Evolutionary conservation across 192 early-diverging fungal genomes (phyloP), one percentile per base, ranked within the genome.

Genomic region (Jimgerdemannia flammicorona): DNA sequence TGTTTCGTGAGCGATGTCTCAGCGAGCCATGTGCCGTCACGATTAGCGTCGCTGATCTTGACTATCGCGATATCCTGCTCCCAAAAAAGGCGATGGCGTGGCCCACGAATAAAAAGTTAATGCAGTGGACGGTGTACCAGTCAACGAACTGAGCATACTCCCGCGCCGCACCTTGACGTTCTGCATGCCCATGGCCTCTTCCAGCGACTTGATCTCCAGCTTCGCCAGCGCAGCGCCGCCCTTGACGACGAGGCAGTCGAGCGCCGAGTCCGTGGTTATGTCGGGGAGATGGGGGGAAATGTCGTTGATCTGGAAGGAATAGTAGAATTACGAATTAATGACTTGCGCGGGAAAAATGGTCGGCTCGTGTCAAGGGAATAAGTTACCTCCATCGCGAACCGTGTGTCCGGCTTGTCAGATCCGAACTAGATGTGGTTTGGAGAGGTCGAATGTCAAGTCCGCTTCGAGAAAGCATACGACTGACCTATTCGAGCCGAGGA

Each of bases 321-420:
- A 14, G 18, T 20, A 70, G 69, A 29, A 17, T 70, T 40, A n/a
- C 40, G 29, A 29, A 29, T 29, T 29, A 29, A 29, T 29, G 29
- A 29, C 29, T 29, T 29, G 29, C 29, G 29, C 29, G 29, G 29
- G 29, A 29, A 29, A 29, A 29, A 29, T 29, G 29, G 29, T 29
- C 29, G 29, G 29, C 29, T 29, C 1, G 29, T 73, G 18, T 70
- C 66, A 7, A 3, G 9, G 42, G 19, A 70, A 67, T 43, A 70
- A 29, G 29, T 69, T 79, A 93, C 88, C 86, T 93, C 89, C 72
- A 98, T 81, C 14, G 85, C 93, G 82, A 91, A 95, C 40, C 96
- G 82, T 2, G 90, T 90, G 79, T 98, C 95, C 0, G 96, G 96
- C 75, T 98, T 98, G 75, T 98, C 96, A 0, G 94, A 95, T 2